A percentile compares a stretch with the other conserved stretches of the same genome.
Evolutionary conservation across 768 basidiomycete species (phyloP).

Genomic region (Omphalotus guepiniiformis): DNA sequence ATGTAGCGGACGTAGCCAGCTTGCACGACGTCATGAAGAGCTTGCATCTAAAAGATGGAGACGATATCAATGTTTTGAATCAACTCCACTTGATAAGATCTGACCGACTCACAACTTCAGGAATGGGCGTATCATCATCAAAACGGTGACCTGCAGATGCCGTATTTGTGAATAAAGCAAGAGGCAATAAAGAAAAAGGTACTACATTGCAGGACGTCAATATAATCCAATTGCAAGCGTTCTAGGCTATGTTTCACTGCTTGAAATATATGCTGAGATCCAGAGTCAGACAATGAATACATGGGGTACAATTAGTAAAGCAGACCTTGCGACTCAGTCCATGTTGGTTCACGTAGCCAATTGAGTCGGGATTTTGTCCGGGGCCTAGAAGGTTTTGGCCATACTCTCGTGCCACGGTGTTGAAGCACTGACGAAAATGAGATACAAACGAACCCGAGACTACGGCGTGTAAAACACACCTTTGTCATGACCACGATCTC

Average conservation of each 20-base stretch:
- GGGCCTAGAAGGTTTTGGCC: constrained; percentile 7
- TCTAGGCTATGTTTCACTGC: constrained; percentile 56
- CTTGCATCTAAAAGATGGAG: constrained; percentile 47
- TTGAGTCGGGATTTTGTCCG: constrained; percentile 22
- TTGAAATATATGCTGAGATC: constrained; percentile 64
- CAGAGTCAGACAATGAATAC: constrained; percentile 13
- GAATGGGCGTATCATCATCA: constrained; percentile 53
- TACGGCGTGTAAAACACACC: constrained; percentile 2
- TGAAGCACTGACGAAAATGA: constrained; percentile 1
- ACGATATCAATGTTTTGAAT: no score
- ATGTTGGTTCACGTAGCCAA: constrained; percentile 54
- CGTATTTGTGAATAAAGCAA: neutral
- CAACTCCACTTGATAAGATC: neutral
- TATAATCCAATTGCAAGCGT: constrained; percentile 69
- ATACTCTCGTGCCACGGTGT: neutral
- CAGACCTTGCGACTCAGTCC: constrained; percentile 42
- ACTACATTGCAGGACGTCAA: constrained; percentile 71
- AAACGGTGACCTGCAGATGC: constrained; percentile 44
- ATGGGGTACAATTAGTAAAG: neutral
- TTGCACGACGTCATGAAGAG: constrained; percentile 63
- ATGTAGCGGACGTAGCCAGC: constrained; percentile 60
- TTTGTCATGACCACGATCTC: constrained; percentile 55
- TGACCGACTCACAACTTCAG: constrained; percentile 42
- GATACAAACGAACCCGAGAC: neutral
- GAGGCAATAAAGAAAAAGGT: constrained; percentile 4